Conservation (phyloP, 148 eudicot genomes). For the Chenopodium suecicum region DNA sequence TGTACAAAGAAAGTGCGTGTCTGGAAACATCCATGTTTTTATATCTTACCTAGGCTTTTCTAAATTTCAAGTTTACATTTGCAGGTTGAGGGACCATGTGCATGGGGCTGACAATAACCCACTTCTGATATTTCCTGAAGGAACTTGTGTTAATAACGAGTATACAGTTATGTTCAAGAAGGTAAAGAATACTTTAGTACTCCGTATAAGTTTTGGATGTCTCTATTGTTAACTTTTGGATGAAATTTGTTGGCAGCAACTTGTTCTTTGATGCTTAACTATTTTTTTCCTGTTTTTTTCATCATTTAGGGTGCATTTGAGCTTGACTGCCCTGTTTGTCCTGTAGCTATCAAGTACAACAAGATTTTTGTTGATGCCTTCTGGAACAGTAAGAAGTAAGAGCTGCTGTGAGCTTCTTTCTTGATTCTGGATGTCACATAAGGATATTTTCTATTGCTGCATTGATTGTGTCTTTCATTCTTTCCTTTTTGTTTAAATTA, state of each 20-base stretch:
- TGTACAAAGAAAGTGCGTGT: conserved; percentile 81
- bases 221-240: background rate
- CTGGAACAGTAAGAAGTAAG: conserved; percentile 98
- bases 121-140: conserved; percentile 97
- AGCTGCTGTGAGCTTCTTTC: conserved; percentile 14
- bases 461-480: background rate
- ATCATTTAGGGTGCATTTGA: conserved; percentile 86
- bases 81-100: conserved; percentile 93
- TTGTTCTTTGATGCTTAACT: background rate
- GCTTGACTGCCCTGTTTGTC: conserved; percentile 93
- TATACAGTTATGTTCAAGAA: conserved; percentile 97
- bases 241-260: background rate
- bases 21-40: conserved; percentile 18
- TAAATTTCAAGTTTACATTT: conserved; percentile 19
- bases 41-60: background rate
- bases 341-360: conserved; percentile 97
- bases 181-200: conserved; percentile 38
- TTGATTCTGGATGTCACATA: conserved; percentile 8
- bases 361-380: conserved; percentile 97
- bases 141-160: conserved; percentile 97
- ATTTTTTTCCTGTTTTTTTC: background rate
- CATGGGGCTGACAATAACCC: conserved; percentile 92
- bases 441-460: background rate
- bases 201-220: background rate
- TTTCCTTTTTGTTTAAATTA: conserved; percentile 2